Conservation (phyloP, 768 basidiomycete genomes). For the Lentinula sp. region DNA sequence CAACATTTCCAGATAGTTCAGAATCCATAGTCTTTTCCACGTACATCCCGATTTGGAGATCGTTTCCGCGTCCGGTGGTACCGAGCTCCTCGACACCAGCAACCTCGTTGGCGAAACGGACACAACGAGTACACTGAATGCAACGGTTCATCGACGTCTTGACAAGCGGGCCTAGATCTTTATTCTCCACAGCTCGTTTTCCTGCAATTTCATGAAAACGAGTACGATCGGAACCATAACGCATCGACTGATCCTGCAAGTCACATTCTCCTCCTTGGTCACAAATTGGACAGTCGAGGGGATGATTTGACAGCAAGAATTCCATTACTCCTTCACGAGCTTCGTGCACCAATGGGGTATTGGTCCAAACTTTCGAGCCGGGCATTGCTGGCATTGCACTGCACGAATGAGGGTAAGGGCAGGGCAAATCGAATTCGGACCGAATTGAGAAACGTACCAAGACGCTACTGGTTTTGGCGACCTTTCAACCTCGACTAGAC, state of each 20-base stretch:
- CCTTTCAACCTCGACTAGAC: slow-evolving; percentile 94
- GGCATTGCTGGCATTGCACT: slow-evolving; percentile 99
- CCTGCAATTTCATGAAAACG: slow-evolving; percentile 98
- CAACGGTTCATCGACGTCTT: slow-evolving; percentile 99
- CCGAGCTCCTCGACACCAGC: slow-evolving; percentile 98
- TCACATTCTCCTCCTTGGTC: slow-evolving; percentile 99
- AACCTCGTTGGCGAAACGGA: slow-evolving; percentile 98
- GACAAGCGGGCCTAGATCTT: slow-evolving; percentile 95
- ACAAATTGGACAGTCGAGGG: slow-evolving; percentile 97
- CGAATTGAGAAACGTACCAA: slow-evolving; percentile 42
- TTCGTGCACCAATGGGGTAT: slow-evolving; percentile 86
- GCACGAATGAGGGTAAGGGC: not conserved
- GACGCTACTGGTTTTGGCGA: slow-evolving; percentile 95
- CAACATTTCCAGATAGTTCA: slow-evolving; percentile 93
- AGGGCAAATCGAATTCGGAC: not conserved
- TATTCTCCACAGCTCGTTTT: slow-evolving; percentile 97
- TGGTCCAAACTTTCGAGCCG: slow-evolving; percentile 87
- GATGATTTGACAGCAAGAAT: slow-evolving; percentile 95
- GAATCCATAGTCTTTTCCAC: slow-evolving; percentile 97
- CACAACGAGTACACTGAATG: slow-evolving; percentile 98
- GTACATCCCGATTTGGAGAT: slow-evolving; percentile 98
- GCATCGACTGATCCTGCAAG: slow-evolving; percentile 98
- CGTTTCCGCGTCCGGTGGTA: slow-evolving; percentile 95
- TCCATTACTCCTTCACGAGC: slow-evolving; percentile 99
- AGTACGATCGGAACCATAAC: slow-evolving; percentile 95